A percentile compares a stretch with the other conserved stretches of the same genome.
phyloP scores from a whole-genome alignment of 805 yeast species.

The Starmerella riodocensis region DNA sequence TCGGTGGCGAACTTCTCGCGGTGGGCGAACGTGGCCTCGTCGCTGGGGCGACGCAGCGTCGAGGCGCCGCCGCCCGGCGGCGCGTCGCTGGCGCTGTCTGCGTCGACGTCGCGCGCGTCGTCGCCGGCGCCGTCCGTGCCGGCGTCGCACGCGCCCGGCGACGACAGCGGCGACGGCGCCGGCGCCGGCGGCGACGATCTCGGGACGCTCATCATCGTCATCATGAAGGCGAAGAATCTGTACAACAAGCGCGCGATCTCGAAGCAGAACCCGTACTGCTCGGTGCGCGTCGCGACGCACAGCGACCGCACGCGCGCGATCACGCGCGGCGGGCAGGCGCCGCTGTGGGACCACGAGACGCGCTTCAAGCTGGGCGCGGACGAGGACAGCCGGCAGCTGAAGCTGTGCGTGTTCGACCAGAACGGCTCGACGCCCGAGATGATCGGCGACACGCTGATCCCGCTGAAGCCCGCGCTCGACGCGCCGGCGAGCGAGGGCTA shows the following conservation, averaged over 20 bases:
- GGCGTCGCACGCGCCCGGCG: no score
- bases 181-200: constrained; percentile 8
- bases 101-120: not conserved
- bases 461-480: constrained; percentile 56
- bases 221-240: constrained; percentile 68
- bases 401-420: constrained; percentile 70
- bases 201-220: constrained; percentile 59
- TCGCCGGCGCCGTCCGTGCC: not conserved
- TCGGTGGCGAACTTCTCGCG: constrained; percentile 4
- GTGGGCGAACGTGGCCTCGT: not conserved
- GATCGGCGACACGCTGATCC: constrained; percentile 70
- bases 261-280: constrained; percentile 86
- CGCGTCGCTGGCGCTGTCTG: no score
- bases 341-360: constrained; percentile 48
- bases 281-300: constrained; percentile 65
- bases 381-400: constrained; percentile 41
- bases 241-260: constrained; percentile 79
- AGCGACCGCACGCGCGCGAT: constrained; percentile 69
- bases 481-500: constrained; percentile 59
- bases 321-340: constrained; percentile 86
- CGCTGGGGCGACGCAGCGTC: no score
- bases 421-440: constrained; percentile 65
- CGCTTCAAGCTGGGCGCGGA: constrained; percentile 25
- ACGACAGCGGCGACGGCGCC: not conserved
- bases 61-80: no score